Evolutionary conservation across 2,329 filamentous ascomycete genomes (phyloP), one percentile per base, ranked within the genome.

Genomic region (Sarocladium oryzae): DNA sequence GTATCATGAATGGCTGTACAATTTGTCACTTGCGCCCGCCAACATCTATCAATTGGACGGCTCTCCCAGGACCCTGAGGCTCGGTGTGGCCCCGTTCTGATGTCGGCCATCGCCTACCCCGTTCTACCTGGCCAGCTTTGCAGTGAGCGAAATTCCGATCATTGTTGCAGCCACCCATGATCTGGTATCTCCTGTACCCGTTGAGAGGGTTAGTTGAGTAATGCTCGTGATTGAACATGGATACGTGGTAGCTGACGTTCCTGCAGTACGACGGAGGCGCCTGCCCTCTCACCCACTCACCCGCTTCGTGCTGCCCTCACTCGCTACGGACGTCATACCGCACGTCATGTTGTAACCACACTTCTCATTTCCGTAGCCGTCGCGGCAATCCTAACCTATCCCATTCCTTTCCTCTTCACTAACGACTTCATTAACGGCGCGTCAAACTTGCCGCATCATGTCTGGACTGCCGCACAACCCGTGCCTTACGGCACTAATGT

Each of bases 121-220:
- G 16, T 26, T 7, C 7, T 30, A 33, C 20, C 26, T 16, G 28
- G 24, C 40, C 23, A 37, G 40, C 18, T 48, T 40, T 49, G 11
- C 24, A 48, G 43, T n/a, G 13, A 20, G 21, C 43, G 26, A 48
- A 15, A 21, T 16, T n/a, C 43, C 26, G 26, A 48, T 48, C 43
- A n/a, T 48, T 20, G 43, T 48, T 21, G 28, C 43, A 48, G 24
- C 43, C 43, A 48, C 23, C 46, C 38, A 81, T 88, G 85, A 85
- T 88, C 69, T 88, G 85, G 85, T 88, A 86, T 72, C 70, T 90
- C 49, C 72, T 90, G 57, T 89, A 86, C 71, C 86, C 86, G 63
- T 74, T 90, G 58, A 78, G 86, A 78, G 85, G 86, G 85, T 88
- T 69, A 67, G 84, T 77, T 21, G 10, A 23, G 15, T 18, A 49